Evolutionary conservation across 805 yeast species (phyloP), one percentile per base, ranked within the genome.

Genomic region (Monosporozyma siamensis): DNA sequence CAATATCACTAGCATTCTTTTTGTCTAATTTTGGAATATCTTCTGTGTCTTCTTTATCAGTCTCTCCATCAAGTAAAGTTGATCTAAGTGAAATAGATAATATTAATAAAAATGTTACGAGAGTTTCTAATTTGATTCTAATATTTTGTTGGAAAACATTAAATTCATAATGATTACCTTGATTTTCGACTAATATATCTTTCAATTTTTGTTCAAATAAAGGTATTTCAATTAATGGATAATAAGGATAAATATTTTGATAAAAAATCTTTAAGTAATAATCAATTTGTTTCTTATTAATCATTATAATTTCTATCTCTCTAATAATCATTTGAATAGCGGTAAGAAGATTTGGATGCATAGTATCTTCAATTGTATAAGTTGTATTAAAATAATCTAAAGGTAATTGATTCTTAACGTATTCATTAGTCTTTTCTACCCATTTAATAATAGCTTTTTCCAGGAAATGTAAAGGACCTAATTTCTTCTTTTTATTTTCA

Each of bases 221-320:
- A 2, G 40, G 31, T 21, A 51, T 48, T 24, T 53, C 55, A 32
- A 54, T 43, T 22, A 48, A 42, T 14, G 58, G 57, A 26, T 38
- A 51, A 27, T 51, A 45, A 25, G 58, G 58, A 27, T 53, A 54
- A 14, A 54, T 43, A 12, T 51, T 44, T 24, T 50, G 43, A 32
- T 52, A 53, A 30, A 54, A 54, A 3, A 38, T 39, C 21, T 31
- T 46, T 14, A 54, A 31, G 20, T 45, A 38, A 4, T 27, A 21
- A 34, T 50, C 43, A 4, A 46, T 34, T 4, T 40, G 41, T 11
- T 36, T 27, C 38, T 44, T 48, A 27, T 48, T 46, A 11, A 41
- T 10, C 17, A 51, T 17, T 11, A 48, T 36, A 3, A 40, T 6
- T 44, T 48, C 49, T 36, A 48, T 42, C 40, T 51, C 53, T n/a